Percentiles rank a stretch among this genome's conserved stretches.
Conservation (phyloP, 768 basidiomycete genomes). For the Stropharia rugosoannulata region DNA sequence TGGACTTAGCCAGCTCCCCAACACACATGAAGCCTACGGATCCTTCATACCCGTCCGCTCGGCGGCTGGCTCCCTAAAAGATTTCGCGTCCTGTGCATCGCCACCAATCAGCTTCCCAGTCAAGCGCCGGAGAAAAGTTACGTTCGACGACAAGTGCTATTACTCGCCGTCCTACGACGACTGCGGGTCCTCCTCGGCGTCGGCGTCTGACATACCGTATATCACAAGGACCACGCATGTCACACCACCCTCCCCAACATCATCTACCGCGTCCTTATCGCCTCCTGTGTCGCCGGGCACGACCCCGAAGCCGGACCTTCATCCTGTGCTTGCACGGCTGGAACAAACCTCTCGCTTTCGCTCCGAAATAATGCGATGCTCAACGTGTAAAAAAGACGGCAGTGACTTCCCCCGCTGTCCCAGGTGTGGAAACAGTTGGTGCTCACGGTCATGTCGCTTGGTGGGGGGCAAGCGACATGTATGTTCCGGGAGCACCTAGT, state of each 20-base stretch:
- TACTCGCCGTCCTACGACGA: conserved; percentile 17
- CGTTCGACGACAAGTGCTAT: conserved; percentile 19
- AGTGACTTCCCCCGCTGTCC: conserved; percentile 61
- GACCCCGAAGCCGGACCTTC: conserved; percentile 18
- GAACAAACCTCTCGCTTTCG: conserved; percentile 56
- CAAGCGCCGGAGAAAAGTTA: conserved; percentile 19
- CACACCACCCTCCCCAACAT: conserved; percentile 19
- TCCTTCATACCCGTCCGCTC: conserved; percentile 28
- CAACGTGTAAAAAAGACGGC: conserved; percentile 52
- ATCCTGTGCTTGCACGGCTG: conserved; percentile 49
- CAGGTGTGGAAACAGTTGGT: conserved; percentile 61
- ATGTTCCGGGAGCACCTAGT: conserved; percentile 26
- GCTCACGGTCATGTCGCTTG: conserved; percentile 60
- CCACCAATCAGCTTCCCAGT: conserved; percentile 10
- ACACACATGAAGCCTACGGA: conserved; percentile 23
- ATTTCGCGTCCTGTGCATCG: conserved; percentile 15
- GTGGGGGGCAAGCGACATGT: conserved; percentile 50
- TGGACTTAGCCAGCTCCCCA: conserved; percentile 15
- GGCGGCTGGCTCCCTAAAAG: conserved; percentile 20
- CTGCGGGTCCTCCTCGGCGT: conserved; percentile 13
- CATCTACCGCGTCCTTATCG: conserved; percentile 16
- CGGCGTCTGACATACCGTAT: conserved; percentile 16
- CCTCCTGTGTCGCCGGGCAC: conserved; percentile 4
- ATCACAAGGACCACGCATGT: conserved; percentile 19
- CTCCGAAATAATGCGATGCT: conserved; percentile 36